Evolutionary conservation across 768 basidiomycete species (phyloP).

Genomic region (Mycena belliarum): DNA sequence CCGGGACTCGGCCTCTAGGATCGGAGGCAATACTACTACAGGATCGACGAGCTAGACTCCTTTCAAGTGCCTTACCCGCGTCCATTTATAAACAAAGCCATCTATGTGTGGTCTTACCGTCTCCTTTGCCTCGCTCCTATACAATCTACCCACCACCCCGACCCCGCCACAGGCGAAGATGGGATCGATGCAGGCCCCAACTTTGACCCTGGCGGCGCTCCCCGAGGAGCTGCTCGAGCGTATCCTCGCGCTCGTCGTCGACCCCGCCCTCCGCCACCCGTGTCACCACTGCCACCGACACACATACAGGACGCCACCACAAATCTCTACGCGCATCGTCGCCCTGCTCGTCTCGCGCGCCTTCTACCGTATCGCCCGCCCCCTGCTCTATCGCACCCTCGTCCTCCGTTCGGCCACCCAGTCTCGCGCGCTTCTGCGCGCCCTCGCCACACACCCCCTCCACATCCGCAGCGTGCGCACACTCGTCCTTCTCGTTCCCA

Average conservation of each 20-base stretch:
- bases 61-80: no score
- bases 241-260: conserved; percentile 38
- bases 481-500: conserved; percentile 44
- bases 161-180: no score
- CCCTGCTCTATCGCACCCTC: conserved; percentile 57
- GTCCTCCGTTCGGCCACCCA: conserved; percentile 43
- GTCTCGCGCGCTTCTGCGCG: conserved; percentile 37
- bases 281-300: conserved; percentile 29
- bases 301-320: background rate
- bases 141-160: no score
- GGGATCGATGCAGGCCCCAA: no score
- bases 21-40: no score
- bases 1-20: no score
- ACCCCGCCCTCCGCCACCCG: conserved; percentile 20
- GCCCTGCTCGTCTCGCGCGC: conserved; percentile 52
- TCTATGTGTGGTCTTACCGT: no score
- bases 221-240: conserved; percentile 46
- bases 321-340: conserved; percentile 30
- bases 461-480: conserved; percentile 43
- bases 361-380: conserved; percentile 58
- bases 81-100: no score
- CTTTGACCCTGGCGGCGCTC: conserved; percentile 13
- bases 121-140: no score
- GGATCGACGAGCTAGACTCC: no score
- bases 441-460: conserved; percentile 37